Evolutionary conservation across 495 filamentous ascomycete genomes (phyloP).

Genomic region (Xylaria bambusicola): DNA sequence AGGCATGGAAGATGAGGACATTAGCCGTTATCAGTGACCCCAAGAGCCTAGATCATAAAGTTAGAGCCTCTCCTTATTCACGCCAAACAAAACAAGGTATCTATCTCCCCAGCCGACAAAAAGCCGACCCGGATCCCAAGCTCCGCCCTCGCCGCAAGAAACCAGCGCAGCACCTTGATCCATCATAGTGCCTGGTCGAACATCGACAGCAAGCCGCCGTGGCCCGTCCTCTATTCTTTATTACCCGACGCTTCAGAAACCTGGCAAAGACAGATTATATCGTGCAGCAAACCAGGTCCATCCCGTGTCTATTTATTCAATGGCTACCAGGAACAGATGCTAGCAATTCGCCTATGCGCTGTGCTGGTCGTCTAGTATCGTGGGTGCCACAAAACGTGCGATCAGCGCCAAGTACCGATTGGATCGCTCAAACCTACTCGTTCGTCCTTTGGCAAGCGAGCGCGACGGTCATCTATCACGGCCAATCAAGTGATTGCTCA

Average conservation of each 20-base stretch:
- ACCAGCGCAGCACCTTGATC: background rate
- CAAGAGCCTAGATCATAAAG: background rate
- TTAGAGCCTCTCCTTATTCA: background rate
- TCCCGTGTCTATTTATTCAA: constrained; percentile 1
- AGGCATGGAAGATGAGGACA: constrained; percentile 10
- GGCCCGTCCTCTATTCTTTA: background rate
- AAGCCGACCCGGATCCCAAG: background rate
- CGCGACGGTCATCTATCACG: constrained; percentile 7
- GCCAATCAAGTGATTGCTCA: constrained; percentile 2
- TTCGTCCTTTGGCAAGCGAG: constrained; percentile 2
- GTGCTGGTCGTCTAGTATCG: no score
- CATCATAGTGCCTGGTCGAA: background rate
- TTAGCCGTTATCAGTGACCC: constrained; percentile 15
- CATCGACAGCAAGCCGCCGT: constrained; percentile 6
- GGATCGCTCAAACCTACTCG: background rate
- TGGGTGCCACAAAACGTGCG: no score
- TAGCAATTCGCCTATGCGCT: constrained; percentile 10
- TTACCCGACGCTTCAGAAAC: constrained; percentile 12
- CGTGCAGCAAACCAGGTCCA: background rate
- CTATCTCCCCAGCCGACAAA: background rate
- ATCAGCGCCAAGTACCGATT: constrained; percentile 10
- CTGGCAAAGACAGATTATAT: constrained; percentile 6
- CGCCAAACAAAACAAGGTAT: background rate
- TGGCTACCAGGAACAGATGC: background rate
- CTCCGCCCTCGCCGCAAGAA: background rate